Percentiles rank a stretch among this genome's conserved stretches.
These are phyloP conservation scores for Halophytophthora polymorphica DNA, from an alignment of 352 stramenopile species.

Conservation along the genomic window DNA sequence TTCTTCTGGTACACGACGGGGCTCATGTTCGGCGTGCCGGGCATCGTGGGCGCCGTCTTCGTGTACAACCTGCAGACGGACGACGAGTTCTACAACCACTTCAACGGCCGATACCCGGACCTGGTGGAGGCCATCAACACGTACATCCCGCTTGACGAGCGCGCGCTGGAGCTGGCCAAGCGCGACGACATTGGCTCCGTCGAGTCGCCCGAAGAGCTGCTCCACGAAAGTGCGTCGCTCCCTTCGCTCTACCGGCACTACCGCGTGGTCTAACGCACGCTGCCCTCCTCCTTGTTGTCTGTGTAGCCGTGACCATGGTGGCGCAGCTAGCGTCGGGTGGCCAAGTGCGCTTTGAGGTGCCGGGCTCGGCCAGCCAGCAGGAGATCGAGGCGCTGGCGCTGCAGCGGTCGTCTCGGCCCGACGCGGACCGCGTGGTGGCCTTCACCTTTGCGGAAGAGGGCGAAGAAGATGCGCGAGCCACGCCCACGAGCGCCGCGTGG, in stretches of 20 bases:
- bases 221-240: conserved; percentile 58
- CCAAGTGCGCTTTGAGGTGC: conserved; percentile 54
- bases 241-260: not conserved
- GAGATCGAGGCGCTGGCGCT: conserved; percentile 65
- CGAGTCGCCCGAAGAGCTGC: conserved; percentile 43
- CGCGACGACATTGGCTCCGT: conserved; percentile 74
- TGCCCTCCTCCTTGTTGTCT: not conserved
- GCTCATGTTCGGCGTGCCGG: conserved; percentile 77
- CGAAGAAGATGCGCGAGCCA: conserved; percentile 16
- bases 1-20: conserved; percentile 76
- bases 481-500: conserved; percentile 36
- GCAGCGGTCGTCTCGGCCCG: conserved; percentile 27
- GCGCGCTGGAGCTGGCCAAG: conserved; percentile 31
- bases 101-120: conserved; percentile 80
- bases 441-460: conserved; percentile 67
- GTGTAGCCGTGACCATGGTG: conserved; percentile 55
- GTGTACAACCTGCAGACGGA: conserved; percentile 84
- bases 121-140: conserved; percentile 63
- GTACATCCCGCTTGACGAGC: conserved; percentile 61
- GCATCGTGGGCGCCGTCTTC: conserved; percentile 57
- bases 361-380: conserved; percentile 49
- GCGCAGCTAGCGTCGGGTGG: conserved; percentile 51
- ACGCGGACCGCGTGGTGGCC: conserved; percentile 49
- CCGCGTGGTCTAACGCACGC: not conserved
- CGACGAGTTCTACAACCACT: conserved; percentile 83